Evolutionary conservation across 345 rosid genomes (phyloP).

Genomic region (Eucalyptus erythrocorys): DNA sequence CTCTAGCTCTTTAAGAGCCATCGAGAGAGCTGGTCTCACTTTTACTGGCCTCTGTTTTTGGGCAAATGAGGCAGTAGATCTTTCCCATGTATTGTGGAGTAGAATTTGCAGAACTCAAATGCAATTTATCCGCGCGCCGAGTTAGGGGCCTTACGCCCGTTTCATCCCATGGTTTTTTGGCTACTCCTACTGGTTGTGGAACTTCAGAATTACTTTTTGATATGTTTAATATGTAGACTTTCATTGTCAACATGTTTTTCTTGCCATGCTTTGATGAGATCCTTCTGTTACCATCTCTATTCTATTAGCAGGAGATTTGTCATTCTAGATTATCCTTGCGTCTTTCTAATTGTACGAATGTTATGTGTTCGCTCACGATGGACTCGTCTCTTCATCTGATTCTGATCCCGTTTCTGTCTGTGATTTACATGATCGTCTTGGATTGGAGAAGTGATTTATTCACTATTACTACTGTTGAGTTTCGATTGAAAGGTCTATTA

Average conservation of each 20-base stretch:
- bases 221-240: neutral
- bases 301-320: neutral
- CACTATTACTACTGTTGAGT: neutral
- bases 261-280: neutral
- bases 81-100: neutral
- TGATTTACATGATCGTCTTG: neutral
- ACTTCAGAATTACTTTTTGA: neutral
- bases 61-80: neutral
- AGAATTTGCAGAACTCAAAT: neutral
- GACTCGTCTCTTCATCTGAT: neutral
- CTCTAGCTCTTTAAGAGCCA: neutral
- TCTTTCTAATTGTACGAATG: neutral
- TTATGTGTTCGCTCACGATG: neutral
- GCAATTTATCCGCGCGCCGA: neutral
- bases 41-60: neutral
- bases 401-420: neutral
- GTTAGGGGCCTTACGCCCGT: neutral
- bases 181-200: neutral
- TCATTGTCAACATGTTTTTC: neutral
- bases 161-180: neutral
- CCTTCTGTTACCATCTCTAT: neutral
- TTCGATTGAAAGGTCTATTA: neutral
- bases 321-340: neutral
- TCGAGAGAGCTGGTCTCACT: neutral
- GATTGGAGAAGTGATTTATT: neutral